Evolutionary conservation across 495 filamentous ascomycete species (phyloP).

Genomic region (Penicillium steckii): DNA sequence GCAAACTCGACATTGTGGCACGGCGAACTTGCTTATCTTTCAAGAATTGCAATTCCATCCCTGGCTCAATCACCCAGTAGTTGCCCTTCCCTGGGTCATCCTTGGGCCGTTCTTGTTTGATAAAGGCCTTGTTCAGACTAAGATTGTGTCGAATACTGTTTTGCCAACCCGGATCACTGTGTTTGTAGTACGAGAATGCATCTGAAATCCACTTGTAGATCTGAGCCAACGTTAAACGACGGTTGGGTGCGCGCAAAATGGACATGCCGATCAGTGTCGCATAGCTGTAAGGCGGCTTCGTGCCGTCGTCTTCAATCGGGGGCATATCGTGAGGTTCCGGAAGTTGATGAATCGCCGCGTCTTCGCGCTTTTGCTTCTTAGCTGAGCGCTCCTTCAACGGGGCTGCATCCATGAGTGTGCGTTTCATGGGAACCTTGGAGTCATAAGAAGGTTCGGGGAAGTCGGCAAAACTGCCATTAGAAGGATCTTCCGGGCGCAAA

Average conservation of each 20-base stretch:
- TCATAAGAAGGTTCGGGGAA: constrained; percentile 57
- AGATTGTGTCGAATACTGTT: constrained; percentile 99
- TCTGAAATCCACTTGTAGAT: constrained; percentile 99
- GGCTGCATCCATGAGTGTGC: constrained; percentile 68
- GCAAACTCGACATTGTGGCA: constrained; percentile 48
- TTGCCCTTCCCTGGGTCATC: constrained; percentile 98
- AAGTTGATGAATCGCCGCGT: constrained; percentile 46
- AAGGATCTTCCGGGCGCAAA: constrained; percentile 44
- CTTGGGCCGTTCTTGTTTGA: constrained; percentile 93
- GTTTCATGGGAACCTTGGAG: constrained; percentile 61
- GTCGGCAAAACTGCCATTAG: constrained; percentile 50
- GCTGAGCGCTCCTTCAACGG: constrained; percentile 66
- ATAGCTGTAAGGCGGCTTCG: constrained; percentile 89
- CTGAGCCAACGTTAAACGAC: constrained; percentile 86
- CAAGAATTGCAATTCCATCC: constrained; percentile 82
- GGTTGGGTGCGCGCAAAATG: constrained; percentile 81
- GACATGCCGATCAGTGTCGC: constrained; percentile 97
- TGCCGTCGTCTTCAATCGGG: constrained; percentile 77
- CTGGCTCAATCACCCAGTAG: constrained; percentile 92
- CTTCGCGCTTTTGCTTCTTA: constrained; percentile 61
- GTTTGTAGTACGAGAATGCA: constrained; percentile 83
- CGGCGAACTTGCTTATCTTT: constrained; percentile 74
- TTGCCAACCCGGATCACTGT: constrained; percentile 87
- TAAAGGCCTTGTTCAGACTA: constrained; percentile 96
- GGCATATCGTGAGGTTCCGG: constrained; percentile 79